A percentile compares a stretch with the other conserved stretches of the same genome.
phyloP scores from a whole-genome alignment of 1,139 yeast species.

The Geotrichum citri-aurantii region DNA sequence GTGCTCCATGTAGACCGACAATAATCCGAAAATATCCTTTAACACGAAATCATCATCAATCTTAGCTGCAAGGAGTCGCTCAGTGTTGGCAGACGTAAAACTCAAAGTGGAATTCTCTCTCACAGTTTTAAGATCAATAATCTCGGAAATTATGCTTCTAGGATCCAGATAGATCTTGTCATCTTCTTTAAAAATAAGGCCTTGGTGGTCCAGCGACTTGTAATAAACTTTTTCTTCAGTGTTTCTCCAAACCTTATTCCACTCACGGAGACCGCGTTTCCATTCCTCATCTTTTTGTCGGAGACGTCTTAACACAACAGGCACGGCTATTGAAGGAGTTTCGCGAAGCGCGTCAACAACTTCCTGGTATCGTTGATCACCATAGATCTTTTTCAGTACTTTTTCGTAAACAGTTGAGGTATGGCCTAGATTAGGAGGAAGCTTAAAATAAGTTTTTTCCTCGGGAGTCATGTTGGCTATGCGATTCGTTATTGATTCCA shows the following conservation, averaged over 20 bases:
- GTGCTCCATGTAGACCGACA: slow-evolving; percentile 60
- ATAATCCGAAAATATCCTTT: slow-evolving; percentile 64
- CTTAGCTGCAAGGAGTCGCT: slow-evolving; percentile 66
- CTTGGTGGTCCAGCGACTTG: slow-evolving; percentile 91
- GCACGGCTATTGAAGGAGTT: slow-evolving; percentile 91
- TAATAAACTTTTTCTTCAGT: slow-evolving; percentile 91
- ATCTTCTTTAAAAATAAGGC: slow-evolving; percentile 91
- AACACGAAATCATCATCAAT: slow-evolving; percentile 64
- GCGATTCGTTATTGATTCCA: slow-evolving; percentile 92
- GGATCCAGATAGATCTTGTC: slow-evolving; percentile 64
- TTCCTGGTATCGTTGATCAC: slow-evolving; percentile 90
- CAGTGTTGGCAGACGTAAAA: slow-evolving; percentile 82
- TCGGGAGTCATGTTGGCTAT: slow-evolving; percentile 90
- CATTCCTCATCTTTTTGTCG: slow-evolving; percentile 98
- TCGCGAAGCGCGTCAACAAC: slow-evolving; percentile 94
- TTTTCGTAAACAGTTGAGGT: slow-evolving; percentile 85
- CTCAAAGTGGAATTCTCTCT: slow-evolving; percentile 74
- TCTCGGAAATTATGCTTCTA: slow-evolving; percentile 61
- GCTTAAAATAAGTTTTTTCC: slow-evolving; percentile 76
- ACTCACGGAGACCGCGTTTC: slow-evolving; percentile 96
- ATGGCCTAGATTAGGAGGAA: slow-evolving; percentile 92
- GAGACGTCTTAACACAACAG: slow-evolving; percentile 81
- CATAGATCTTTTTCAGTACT: slow-evolving; percentile 87
- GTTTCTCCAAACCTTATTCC: slow-evolving; percentile 99
- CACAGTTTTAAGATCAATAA: slow-evolving; percentile 85